phyloP scores from a whole-genome alignment of 306 rosid genomes.

The Betula pendula region DNA sequence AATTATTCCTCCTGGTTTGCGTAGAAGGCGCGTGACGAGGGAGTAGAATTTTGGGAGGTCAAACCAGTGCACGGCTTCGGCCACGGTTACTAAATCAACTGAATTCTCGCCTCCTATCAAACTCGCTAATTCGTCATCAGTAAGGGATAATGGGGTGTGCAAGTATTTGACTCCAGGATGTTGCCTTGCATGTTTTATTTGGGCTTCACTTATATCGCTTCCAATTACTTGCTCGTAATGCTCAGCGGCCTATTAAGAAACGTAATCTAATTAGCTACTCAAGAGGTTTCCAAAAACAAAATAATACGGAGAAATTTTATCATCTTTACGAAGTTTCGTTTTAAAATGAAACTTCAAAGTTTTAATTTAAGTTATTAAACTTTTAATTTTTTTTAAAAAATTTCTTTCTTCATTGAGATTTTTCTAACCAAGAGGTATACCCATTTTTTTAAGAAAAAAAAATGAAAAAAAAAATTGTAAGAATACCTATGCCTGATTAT shows the following conservation, averaged over 20 bases:
- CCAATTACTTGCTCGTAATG: conserved; percentile 38
- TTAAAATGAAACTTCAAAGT: no score
- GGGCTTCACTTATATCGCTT: conserved; percentile 33
- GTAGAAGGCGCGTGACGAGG: conserved; percentile 24
- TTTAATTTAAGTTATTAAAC: no score
- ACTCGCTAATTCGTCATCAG: conserved; percentile 31
- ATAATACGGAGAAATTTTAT: no score
- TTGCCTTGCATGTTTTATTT: conserved; percentile 29
- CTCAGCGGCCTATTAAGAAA: conserved; percentile 23
- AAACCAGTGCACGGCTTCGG: conserved; percentile 44
- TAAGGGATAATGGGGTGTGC: conserved; percentile 30
- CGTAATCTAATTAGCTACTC: background rate
- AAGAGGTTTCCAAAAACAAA: background rate
- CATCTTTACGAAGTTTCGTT: no score
- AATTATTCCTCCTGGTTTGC: conserved; percentile 37
- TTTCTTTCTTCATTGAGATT: no score
- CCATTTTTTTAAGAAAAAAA: no score
- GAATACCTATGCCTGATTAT: no score
- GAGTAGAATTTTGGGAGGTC: conserved; percentile 39
- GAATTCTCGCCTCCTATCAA: conserved; percentile 32
- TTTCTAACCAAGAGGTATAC: no score
- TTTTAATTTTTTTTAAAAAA: no score
- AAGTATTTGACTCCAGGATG: conserved; percentile 37
- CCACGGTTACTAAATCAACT: conserved; percentile 30
- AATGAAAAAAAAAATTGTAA: no score